These are phyloP conservation scores for Lippia alba DNA, from an alignment of 305 asterid species.

Conservation along the genomic window DNA sequence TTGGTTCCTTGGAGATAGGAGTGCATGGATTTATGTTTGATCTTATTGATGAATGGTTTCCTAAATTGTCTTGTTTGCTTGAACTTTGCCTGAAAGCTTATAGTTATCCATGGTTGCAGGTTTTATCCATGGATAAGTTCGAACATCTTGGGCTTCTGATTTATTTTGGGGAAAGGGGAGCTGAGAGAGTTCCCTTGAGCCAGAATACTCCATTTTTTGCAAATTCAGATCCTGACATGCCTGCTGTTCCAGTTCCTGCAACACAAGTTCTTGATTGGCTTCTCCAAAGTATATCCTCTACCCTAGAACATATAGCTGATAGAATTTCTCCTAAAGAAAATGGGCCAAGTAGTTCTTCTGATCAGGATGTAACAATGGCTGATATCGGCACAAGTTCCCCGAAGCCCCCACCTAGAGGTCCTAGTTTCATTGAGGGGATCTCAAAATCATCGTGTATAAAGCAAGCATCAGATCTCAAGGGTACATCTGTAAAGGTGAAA, in stretches of 20 bases:
- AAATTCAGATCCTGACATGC: constrained; percentile 97
- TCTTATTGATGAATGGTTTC: constrained; percentile 16
- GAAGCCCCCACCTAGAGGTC: constrained; percentile 73
- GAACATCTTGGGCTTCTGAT: constrained; percentile 85
- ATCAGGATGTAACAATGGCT: constrained; percentile 88
- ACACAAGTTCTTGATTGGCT: constrained; percentile 93
- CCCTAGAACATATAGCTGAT: constrained; percentile 79
- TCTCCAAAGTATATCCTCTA: constrained; percentile 71
- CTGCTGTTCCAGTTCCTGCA: constrained; percentile 89
- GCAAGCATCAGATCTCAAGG: constrained; percentile 89
- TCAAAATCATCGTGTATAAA: constrained; percentile 84
- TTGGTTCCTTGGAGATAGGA: constrained; percentile 20
- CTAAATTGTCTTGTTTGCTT: not conserved
- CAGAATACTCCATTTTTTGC: constrained; percentile 93
- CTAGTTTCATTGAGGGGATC: constrained; percentile 85
- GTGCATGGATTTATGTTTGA: constrained; percentile 7
- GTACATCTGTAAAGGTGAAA: constrained; percentile 77
- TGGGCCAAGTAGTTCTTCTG: constrained; percentile 66
- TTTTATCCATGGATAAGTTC: constrained; percentile 77
- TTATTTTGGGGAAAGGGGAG: constrained; percentile 83
- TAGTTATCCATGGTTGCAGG: constrained; percentile 50
- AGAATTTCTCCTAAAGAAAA: constrained; percentile 82
- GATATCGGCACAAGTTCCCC: constrained; percentile 61
- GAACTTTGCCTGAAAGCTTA: constrained; percentile 30
- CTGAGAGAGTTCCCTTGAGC: constrained; percentile 73